phyloP scores from a whole-genome alignment of 768 basidiomycete genomes.

The Glaciozyma martinii region DNA sequence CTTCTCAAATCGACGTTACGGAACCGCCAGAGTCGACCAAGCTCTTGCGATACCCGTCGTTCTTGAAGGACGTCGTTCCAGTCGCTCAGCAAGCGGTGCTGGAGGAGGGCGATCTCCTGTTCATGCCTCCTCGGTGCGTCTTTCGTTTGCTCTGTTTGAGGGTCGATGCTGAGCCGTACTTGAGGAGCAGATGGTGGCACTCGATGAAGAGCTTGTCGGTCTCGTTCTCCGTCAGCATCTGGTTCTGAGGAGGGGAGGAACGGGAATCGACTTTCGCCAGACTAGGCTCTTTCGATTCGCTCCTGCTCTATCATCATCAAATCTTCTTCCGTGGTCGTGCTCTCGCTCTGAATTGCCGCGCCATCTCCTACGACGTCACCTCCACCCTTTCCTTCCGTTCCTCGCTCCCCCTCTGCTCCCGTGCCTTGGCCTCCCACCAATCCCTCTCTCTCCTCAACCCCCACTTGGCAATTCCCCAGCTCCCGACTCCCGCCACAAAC shows the following conservation, averaged over 20 bases:
- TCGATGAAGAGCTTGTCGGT: conserved; percentile 40
- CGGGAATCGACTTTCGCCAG: too few species aligned
- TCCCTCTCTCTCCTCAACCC: background rate
- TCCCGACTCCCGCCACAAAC: background rate
- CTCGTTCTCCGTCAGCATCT: conserved; percentile 33
- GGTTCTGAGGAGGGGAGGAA: conserved; percentile 24
- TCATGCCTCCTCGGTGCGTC: conserved; percentile 64
- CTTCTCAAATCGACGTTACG: conserved; percentile 75
- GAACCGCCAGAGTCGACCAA: conserved; percentile 21
- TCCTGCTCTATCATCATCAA: too few species aligned
- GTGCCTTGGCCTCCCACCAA: background rate
- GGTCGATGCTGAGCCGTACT: background rate
- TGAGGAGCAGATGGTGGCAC: conserved; percentile 63
- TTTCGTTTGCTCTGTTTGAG: background rate
- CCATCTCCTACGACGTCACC: background rate
- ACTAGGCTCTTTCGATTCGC: too few species aligned
- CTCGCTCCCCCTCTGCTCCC: background rate
- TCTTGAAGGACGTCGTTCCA: conserved; percentile 49
- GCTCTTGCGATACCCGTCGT: conserved; percentile 1
- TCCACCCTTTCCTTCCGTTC: background rate
- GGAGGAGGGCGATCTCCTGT: conserved; percentile 72
- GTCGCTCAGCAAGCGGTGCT: conserved; percentile 56
- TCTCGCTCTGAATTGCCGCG: too few species aligned
- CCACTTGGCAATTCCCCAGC: background rate
- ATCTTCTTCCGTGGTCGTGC: too few species aligned